Conservation (phyloP, 306 rosid genomes). For the Malus fusca region DNA sequence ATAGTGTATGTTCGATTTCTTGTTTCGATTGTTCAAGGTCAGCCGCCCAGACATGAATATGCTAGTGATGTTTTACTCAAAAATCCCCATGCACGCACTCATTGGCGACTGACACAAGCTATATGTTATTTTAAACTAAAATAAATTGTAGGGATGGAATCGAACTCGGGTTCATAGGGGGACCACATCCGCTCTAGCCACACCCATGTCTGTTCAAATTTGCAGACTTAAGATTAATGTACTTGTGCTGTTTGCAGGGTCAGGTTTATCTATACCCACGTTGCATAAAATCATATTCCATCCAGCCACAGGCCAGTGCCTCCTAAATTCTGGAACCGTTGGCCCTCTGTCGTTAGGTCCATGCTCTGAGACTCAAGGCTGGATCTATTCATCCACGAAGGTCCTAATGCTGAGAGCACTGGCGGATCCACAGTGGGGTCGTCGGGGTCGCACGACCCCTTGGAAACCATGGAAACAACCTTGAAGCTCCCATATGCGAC, state of each 20-base stretch:
- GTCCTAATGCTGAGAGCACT: too few species aligned
- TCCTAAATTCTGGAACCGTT: slow-evolving; percentile 27
- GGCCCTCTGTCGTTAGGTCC: slow-evolving; percentile 55
- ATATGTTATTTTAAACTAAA: not conserved
- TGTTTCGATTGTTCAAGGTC: not conserved
- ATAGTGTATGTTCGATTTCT: not conserved
- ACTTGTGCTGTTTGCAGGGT: slow-evolving; percentile 39
- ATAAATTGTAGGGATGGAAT: not conserved
- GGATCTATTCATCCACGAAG: slow-evolving; percentile 50
- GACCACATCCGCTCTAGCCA: not conserved
- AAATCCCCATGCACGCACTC: not conserved
- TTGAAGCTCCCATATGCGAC: too few species aligned
- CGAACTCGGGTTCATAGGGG: not conserved
- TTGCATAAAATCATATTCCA: slow-evolving; percentile 52
- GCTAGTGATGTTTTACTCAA: not conserved
- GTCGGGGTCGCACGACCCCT: too few species aligned
- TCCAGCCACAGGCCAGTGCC: slow-evolving; percentile 66
- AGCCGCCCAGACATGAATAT: not conserved
- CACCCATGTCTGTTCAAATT: not conserved
- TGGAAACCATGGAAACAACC: too few species aligned
- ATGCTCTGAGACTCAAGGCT: slow-evolving; percentile 45
- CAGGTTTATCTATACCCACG: slow-evolving; percentile 17
- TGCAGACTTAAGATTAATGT: not conserved
- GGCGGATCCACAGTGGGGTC: too few species aligned
- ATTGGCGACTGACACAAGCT: not conserved